Conservation (phyloP, 1,284 basidiomycete species). For the Sporisorium sorghi region DNA sequence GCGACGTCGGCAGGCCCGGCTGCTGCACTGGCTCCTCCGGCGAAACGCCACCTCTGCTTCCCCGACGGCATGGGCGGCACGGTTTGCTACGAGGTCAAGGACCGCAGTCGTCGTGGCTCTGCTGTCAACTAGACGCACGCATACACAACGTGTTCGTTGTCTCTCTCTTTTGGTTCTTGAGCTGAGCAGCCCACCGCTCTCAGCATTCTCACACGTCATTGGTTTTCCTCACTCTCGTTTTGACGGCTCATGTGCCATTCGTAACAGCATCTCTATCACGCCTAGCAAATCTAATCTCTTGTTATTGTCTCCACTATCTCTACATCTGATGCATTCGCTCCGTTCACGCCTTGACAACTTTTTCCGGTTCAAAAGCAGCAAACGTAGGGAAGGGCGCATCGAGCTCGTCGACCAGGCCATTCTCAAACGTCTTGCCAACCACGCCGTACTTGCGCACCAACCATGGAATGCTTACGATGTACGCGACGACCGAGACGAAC, state of each 20-base stretch:
- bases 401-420: slow-evolving; percentile 16
- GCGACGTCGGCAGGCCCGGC: neutral
- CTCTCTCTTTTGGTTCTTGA: neutral
- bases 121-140: slow-evolving; percentile 17
- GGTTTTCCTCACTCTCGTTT: neutral
- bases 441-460: slow-evolving; percentile 10
- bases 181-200: neutral
- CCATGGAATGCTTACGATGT: slow-evolving; percentile 6
- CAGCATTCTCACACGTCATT: neutral
- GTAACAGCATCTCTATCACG: slow-evolving; percentile 19
- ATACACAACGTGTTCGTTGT: neutral
- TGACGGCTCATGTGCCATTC: slow-evolving; percentile 1
- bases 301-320: neutral
- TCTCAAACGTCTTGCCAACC: neutral
- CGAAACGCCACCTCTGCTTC: slow-evolving; percentile 46
- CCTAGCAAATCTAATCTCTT: slow-evolving; percentile 1
- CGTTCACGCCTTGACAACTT: neutral
- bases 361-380: slow-evolving; percentile 5
- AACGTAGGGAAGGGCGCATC: slow-evolving; percentile 26
- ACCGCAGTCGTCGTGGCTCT: slow-evolving; percentile 42
- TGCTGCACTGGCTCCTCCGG: slow-evolving; percentile 8
- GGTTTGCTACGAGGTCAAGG: slow-evolving; percentile 46
- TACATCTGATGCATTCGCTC: neutral
- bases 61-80: slow-evolving; percentile 51
- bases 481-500: slow-evolving; percentile 11